Base-by-base conservation (phyloP, 345 rosid species). In the Euclidium syriacum region DNA sequence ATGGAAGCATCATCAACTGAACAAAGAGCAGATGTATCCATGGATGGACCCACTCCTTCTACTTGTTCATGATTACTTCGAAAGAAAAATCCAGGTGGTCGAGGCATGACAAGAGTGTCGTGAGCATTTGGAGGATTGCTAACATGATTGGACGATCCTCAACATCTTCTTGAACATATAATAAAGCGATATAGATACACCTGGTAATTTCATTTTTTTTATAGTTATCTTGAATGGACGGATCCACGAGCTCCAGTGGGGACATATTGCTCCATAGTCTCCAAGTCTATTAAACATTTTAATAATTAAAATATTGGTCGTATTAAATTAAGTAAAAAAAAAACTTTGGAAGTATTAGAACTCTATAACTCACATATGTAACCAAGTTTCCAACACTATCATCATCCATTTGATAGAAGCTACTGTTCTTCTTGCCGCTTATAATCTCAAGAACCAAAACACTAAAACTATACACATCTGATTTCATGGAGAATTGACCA, bases 121-220 rank as follows among this genome's bases (percentile, higher is more conserved):
- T 65, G 6, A 75, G 77, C 73, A 62, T 57, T 2, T 71, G 61
- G 18, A 67, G 66, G 6, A 71, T 18, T 2, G 60, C 24, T 52
- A 62, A 52, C 78, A 79, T 70, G 41, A 76, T 51, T 1, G 80
- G 83, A 10, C 72, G 69, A 1, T 18, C 40, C 16, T 65, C 43
- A 14, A 66, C 71, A 56, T 79, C 78, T 46, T 73, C 83, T 23
- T 79, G 76, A 23, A 73, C 72, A 23, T 79, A 79, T 12, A 75
- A 27, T 17, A 79, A 46, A 1, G 73, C 80, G 2, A 79, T 43
- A 5, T 79, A 75, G 8, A 75, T 72, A 60, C 78, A 79, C 57
- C 80, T 73, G 2, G 48, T 70, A 2, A 73, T 65, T 70, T 79
- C 74, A 17, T 47, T 50, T 61, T 14, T 76, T 74, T 58, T 63